Percentiles rank a stretch among this genome's conserved stretches.
Evolutionary conservation across 2,329 filamentous ascomycete genomes (phyloP).

Genomic region (Colletotrichum ledebouriae): DNA sequence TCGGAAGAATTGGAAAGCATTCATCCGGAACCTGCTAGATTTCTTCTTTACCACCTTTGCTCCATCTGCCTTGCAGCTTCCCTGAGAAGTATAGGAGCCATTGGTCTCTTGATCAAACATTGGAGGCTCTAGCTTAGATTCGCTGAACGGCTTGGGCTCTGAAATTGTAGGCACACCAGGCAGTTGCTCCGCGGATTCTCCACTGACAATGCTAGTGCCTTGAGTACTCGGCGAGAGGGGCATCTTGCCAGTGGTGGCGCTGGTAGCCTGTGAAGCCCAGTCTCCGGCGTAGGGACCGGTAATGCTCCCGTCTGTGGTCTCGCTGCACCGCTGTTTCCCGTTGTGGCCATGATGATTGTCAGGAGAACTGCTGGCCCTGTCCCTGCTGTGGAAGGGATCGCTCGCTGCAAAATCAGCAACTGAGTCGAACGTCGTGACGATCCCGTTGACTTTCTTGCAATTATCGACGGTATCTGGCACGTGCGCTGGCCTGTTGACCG

Average conservation of each 20-base stretch:
- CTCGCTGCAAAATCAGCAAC: slow-evolving; percentile 63
- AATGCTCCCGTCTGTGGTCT: slow-evolving; percentile 72
- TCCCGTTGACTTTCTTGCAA: slow-evolving; percentile 61
- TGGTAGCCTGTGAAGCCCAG: slow-evolving; percentile 74
- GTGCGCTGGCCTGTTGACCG: slow-evolving; percentile 49
- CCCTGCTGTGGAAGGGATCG: slow-evolving; percentile 61
- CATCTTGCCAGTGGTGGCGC: slow-evolving; percentile 74
- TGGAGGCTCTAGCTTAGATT: slow-evolving; percentile 23
- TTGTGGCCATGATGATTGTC: slow-evolving; percentile 57
- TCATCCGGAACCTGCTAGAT: slow-evolving; percentile 74
- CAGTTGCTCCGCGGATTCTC: slow-evolving; percentile 67
- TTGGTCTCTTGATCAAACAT: slow-evolving; percentile 41
- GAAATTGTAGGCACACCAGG: slow-evolving; percentile 59
- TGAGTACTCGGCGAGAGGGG: slow-evolving; percentile 75
- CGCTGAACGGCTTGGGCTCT: slow-evolving; percentile 51
- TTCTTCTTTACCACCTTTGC: slow-evolving; percentile 70
- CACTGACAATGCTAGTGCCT: slow-evolving; percentile 75
- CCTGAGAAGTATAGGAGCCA: slow-evolving; percentile 50
- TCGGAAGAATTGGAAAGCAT: slow-evolving; percentile 69
- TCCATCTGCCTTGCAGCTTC: slow-evolving; percentile 60
- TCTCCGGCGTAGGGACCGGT: slow-evolving; percentile 68
- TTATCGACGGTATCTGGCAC: slow-evolving; percentile 51
- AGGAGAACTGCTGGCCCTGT: slow-evolving; percentile 49
- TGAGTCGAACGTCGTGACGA: slow-evolving; percentile 59
- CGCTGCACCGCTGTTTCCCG: slow-evolving; percentile 69